Percentiles rank a stretch among this genome's conserved stretches.
These are phyloP conservation scores for Metarhizium robertsii DNA, from an alignment of 2,329 filamentous ascomycete genomes.

Conservation along the genomic window DNA sequence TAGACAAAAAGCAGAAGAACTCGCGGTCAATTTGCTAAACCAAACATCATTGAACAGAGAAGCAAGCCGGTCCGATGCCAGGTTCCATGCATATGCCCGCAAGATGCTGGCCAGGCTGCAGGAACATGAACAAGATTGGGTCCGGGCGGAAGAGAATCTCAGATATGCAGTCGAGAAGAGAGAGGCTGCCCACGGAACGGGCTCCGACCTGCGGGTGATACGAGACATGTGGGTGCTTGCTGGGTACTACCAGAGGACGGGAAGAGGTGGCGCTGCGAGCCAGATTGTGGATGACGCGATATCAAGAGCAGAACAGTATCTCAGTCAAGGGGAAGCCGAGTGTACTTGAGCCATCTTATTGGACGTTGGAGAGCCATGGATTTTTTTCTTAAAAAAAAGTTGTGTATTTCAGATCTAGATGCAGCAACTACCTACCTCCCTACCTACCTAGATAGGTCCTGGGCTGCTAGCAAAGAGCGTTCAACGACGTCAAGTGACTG, in stretches of 20 bases:
- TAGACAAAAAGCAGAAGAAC: conserved; percentile 19
- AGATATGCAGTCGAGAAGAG: conserved; percentile 22
- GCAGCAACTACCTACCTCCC: no score
- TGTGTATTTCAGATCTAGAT: background rate
- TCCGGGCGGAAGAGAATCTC: conserved; percentile 22
- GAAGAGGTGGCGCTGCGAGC: conserved; percentile 17
- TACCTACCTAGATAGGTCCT: no score
- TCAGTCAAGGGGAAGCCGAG: conserved; percentile 11
- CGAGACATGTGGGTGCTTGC: conserved; percentile 30
- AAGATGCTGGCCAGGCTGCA: conserved; percentile 28
- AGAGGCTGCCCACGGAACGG: conserved; percentile 25
- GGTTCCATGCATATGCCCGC: conserved; percentile 28
- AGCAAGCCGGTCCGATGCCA: conserved; percentile 17
- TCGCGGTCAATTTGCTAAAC: conserved; percentile 19
- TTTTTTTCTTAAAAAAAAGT: background rate
- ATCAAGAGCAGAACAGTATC: conserved; percentile 20
- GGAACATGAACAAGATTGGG: conserved; percentile 22
- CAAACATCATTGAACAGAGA: conserved; percentile 14
- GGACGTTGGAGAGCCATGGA: no score
- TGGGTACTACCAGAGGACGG: conserved; percentile 21
- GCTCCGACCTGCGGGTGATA: conserved; percentile 25
- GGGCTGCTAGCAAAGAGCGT: no score
- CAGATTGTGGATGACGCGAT: conserved; percentile 22
- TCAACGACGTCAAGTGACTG: background rate
- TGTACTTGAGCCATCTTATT: background rate